Evolutionary conservation across 106 monocot species (phyloP).

Genomic region (Phalaenopsis aphrodite): DNA sequence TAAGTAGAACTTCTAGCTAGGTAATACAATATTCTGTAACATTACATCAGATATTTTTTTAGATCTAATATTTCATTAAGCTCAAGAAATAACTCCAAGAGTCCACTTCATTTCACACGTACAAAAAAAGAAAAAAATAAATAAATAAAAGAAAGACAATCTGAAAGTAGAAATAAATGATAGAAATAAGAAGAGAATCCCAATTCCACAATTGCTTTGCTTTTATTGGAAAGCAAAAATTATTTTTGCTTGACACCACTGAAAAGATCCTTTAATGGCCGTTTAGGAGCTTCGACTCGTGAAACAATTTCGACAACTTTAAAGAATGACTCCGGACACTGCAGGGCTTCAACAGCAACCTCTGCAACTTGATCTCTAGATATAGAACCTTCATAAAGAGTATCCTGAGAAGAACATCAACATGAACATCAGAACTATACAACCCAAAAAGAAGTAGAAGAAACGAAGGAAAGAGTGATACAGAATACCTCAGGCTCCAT

Average conservation of each 20-base stretch:
- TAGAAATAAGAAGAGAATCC: no score
- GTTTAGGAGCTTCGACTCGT: conserved; percentile 37
- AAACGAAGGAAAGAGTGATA: background rate
- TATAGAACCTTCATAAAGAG: conserved; percentile 71
- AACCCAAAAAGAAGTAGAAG: background rate
- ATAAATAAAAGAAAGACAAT: no score
- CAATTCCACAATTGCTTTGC: no score
- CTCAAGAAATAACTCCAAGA: no score
- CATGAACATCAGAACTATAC: no score
- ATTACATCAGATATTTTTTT: no score
- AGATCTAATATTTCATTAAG: no score
- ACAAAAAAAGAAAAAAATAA: no score
- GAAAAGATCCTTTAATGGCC: conserved; percentile 42
- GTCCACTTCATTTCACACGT: no score
- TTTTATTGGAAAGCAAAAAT: background rate
- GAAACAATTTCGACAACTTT: conserved; percentile 79
- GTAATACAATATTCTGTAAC: no score
- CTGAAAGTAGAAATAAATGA: no score
- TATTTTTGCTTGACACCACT: conserved; percentile 25
- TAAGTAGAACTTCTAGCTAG: no score
- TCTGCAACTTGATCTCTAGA: conserved; percentile 81
- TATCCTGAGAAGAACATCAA: conserved; percentile 37
- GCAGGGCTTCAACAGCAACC: conserved; percentile 61
- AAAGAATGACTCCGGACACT: conserved; percentile 46
- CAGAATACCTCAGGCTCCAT: conserved; percentile 64